Evolutionary conservation across 352 stramenopile species (phyloP).

Genomic region (Bremia lactucae): DNA sequence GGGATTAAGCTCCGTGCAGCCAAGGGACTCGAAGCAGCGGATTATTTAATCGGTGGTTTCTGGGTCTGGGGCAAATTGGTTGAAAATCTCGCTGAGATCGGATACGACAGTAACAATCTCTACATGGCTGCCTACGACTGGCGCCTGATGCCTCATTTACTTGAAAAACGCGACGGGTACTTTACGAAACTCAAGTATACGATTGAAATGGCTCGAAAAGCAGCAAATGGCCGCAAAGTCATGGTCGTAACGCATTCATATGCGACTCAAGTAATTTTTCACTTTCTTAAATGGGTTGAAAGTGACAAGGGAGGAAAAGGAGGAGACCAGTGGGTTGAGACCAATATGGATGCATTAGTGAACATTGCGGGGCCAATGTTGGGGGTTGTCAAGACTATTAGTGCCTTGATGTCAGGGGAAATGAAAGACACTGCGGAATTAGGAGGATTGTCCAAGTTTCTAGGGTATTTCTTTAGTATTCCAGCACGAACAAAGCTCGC

Average conservation of each 20-base stretch:
- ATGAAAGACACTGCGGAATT: conserved; percentile 92
- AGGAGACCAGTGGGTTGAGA: conserved; percentile 87
- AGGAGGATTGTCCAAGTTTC: conserved; percentile 73
- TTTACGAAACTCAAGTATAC: conserved; percentile 90
- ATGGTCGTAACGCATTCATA: conserved; percentile 91
- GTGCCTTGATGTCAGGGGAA: conserved; percentile 89
- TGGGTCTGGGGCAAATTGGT: conserved; percentile 92
- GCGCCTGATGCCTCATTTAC: conserved; percentile 54
- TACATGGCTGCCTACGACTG: conserved; percentile 84
- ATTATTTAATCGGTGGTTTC: conserved; percentile 91
- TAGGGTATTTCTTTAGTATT: conserved; percentile 71
- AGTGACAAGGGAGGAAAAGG: conserved; percentile 70
- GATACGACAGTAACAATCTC: conserved; percentile 89
- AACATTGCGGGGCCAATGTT: conserved; percentile 92
- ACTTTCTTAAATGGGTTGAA: conserved; percentile 94
- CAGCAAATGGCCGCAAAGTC: conserved; percentile 71
- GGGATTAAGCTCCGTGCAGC: conserved; percentile 70
- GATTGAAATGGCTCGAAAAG: conserved; percentile 83
- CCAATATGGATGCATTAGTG: conserved; percentile 85
- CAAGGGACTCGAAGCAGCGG: conserved; percentile 85
- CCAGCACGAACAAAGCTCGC: conserved; percentile 43
- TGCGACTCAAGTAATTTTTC: conserved; percentile 85
- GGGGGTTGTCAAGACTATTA: conserved; percentile 88
- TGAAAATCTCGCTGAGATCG: conserved; percentile 85
- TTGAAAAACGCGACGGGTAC: conserved; percentile 77